Percentiles rank a stretch among this genome's conserved stretches.
phyloP scores from a whole-genome alignment of 768 basidiomycete genomes.

The Russula vinacea region DNA sequence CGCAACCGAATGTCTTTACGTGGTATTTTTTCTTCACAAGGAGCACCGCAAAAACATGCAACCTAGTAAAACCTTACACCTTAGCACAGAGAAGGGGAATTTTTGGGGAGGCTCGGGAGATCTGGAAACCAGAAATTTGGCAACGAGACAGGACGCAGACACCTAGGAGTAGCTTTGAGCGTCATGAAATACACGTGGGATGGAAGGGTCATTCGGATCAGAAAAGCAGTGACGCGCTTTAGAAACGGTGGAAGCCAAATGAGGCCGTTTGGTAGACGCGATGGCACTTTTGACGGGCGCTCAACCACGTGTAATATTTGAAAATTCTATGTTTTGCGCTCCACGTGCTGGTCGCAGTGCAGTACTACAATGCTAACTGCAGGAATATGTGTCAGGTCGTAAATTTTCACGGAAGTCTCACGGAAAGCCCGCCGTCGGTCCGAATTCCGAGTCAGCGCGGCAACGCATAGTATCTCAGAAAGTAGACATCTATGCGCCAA shows the following conservation, averaged over 20 bases:
- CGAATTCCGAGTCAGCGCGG: neutral
- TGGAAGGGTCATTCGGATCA: neutral
- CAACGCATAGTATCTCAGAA: neutral
- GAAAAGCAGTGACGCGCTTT: neutral
- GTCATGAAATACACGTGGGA: slow-evolving; percentile 4
- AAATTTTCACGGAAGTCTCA: neutral
- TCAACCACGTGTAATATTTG: neutral
- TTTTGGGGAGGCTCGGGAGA: neutral
- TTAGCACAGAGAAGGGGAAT: neutral
- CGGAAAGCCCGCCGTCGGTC: neutral
- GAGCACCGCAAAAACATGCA: neutral
- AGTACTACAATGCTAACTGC: neutral
- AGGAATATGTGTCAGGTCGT: neutral
- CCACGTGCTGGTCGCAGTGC: neutral
- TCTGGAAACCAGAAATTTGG: neutral
- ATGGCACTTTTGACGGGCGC: neutral
- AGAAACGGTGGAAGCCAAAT: neutral
- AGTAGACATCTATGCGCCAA: neutral
- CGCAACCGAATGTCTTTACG: neutral
- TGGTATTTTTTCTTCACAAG: neutral
- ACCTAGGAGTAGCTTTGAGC: neutral
- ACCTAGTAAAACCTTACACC: neutral
- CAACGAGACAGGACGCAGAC: neutral
- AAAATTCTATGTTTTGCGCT: neutral
- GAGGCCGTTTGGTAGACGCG: neutral